These are phyloP conservation scores for Neofusicoccum parvum DNA, from an alignment of 2,329 filamentous ascomycete species.

Conservation along the genomic window DNA sequence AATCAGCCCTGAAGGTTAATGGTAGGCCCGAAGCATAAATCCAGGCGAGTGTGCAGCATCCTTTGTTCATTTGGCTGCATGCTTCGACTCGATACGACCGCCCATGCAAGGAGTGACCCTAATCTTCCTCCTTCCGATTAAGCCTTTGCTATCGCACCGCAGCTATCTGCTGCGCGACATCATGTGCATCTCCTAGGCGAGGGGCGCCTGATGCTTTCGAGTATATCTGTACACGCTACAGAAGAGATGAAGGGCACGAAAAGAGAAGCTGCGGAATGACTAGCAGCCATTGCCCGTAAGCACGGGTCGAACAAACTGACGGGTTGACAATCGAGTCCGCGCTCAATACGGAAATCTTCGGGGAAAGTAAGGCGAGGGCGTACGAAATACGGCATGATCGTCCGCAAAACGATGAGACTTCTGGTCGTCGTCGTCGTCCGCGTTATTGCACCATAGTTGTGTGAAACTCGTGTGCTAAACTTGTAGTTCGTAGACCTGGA, in stretches of 20 bases:
- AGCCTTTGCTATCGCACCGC: not conserved
- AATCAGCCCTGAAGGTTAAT: conserved; percentile 9
- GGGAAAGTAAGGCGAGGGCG: not conserved
- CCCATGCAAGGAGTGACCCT: conserved; percentile 6
- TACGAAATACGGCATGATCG: not conserved
- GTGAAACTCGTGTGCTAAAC: not conserved
- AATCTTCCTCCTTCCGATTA: conserved; percentile 1
- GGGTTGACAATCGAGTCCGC: not conserved
- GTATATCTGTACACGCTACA: not conserved
- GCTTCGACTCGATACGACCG: conserved; percentile 1
- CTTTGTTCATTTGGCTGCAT: conserved; percentile 2
- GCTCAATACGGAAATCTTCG: not conserved
- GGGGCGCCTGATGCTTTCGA: not conserved
- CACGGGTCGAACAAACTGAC: not conserved
- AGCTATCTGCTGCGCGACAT: conserved; percentile 7
- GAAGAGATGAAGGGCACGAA: conserved; percentile 1
- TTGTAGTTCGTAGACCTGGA: not conserved
- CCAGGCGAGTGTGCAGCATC: conserved; percentile 2
- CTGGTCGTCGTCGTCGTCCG: not conserved
- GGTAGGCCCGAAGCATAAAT: conserved; percentile 18
- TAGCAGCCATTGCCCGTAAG: not conserved
- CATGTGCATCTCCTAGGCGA: conserved; percentile 11
- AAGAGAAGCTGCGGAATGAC: not conserved
- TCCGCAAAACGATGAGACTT: not conserved
- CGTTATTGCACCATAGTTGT: too few species aligned